Base-by-base conservation (phyloP, 2,329 filamentous ascomycete species). In the Colletotrichum filicis region DNA sequence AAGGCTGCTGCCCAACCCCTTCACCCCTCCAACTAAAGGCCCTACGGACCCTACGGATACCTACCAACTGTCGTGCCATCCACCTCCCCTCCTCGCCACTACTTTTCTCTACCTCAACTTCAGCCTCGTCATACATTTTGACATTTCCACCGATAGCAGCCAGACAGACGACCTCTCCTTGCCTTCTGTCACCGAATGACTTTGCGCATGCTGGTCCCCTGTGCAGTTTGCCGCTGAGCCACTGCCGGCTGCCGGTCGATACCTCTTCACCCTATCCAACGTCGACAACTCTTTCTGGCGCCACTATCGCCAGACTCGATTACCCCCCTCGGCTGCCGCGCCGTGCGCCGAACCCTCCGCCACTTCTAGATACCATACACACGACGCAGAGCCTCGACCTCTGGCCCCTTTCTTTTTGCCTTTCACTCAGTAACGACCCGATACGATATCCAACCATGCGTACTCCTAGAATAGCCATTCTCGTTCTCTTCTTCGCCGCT, bases 401-500 rank as follows among this genome's bases (percentile, higher is more conserved):
- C 55, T 32, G 19, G 8, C 6, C 42, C 4, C 22, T 30, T 12
- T 61, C 22, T 14, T n/a, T 28, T 58, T 60, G 56, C 55, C 24
- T 49, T 56, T 30, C 12, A 24, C 46, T 61, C 46, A 14, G 37
- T 66, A 37, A 71, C 67, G 67, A 66, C 57, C 32, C 57, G 61
- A 66, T 49, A 71, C 71, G 61, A 71, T 46, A 61, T 37, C 61
- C 76, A 80, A 87, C 78, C 75, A 90, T 90, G 88, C 86, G 88
- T 76, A 83, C 88, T 56, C 87, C 88, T 70, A 86, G 88, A 76
- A 84, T 90, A 76, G 83, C 85, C 77, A 87, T 90, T 69, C 83
- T 90, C 78, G 82, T 85, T 74, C 82, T 90, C 78, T 90, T 89
- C 80, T 84, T 86, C 78, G 82, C 85, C 78, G 86, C 86, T 59